A percentile compares a stretch with the other conserved stretches of the same genome.
phyloP scores from a whole-genome alignment of 2,329 filamentous ascomycete species.

The Didymella pinodella region DNA sequence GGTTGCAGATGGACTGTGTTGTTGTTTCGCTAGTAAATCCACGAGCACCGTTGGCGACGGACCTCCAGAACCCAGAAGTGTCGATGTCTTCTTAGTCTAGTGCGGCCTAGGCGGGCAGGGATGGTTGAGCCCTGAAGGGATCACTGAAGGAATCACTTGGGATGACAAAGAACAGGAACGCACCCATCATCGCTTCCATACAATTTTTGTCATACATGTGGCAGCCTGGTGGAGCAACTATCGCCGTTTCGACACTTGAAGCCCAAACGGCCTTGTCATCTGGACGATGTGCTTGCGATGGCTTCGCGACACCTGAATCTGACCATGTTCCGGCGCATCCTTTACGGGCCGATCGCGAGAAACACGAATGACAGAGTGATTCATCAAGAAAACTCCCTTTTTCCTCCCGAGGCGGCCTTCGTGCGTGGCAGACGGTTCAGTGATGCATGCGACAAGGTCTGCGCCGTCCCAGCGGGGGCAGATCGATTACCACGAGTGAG shows the following conservation, averaged over 20 bases:
- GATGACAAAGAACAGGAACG: conserved; percentile 19
- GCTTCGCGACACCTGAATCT: conserved; percentile 8
- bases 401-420: conserved; percentile 6
- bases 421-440: conserved; percentile 14
- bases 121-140: conserved; percentile 17
- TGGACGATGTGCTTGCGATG: conserved; percentile 3
- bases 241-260: not conserved
- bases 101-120: conserved; percentile 20
- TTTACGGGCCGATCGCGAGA: conserved; percentile 15
- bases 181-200: conserved; percentile 12
- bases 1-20: conserved; percentile 12
- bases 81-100: conserved; percentile 20
- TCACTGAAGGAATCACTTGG: conserved; percentile 18
- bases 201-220: conserved; percentile 5
- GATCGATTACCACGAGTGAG: conserved; percentile 19
- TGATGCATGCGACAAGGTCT: conserved; percentile 20
- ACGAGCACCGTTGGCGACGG: conserved; percentile 20
- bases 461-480: conserved; percentile 19
- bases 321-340: conserved; percentile 13
- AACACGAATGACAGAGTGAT: not conserved
- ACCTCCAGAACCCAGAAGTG: conserved; percentile 16
- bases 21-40: conserved; percentile 14
- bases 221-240: conserved; percentile 2
- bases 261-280: not conserved
- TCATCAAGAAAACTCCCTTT: conserved; percentile 1